A percentile compares a stretch with the other conserved stretches of the same genome.
These are phyloP conservation scores for Eragrostis nindensis DNA, from an alignment of 176 grass and related monocot species.

Conservation along the genomic window DNA sequence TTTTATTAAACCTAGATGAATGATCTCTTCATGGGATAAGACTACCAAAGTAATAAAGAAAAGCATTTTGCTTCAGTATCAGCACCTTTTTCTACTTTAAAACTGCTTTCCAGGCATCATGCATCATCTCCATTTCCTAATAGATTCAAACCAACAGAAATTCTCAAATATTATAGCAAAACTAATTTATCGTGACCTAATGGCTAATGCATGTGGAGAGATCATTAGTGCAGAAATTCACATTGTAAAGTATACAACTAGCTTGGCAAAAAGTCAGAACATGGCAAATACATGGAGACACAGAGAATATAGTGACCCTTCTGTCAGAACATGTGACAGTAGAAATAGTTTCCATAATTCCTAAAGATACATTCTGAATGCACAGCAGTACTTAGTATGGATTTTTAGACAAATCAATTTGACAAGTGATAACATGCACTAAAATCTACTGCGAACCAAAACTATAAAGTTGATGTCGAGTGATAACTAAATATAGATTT, in stretches of 20 bases:
- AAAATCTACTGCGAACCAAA: neutral
- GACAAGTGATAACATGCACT: neutral
- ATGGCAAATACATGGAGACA: slow-evolving; percentile 7
- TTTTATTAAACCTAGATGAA: neutral
- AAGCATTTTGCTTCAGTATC: neutral
- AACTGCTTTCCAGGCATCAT: slow-evolving; percentile 44
- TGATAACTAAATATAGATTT: neutral
- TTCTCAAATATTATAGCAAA: slow-evolving; percentile 26
- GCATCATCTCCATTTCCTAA: slow-evolving; percentile 55
- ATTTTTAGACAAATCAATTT: slow-evolving; percentile 7
- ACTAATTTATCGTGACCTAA: neutral
- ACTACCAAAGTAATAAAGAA: slow-evolving; percentile 19
- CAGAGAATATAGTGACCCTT: neutral
- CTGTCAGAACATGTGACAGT: neutral
- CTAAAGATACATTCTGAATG: neutral
- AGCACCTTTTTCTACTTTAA: slow-evolving; percentile 39
- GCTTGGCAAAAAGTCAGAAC: neutral
- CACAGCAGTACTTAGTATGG: neutral
- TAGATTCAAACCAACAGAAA: slow-evolving; percentile 49
- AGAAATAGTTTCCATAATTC: neutral
- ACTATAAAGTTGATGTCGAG: neutral
- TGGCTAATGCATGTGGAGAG: neutral
- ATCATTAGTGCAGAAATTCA: neutral
- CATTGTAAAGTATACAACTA: neutral
- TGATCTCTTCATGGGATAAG: neutral